These are phyloP conservation scores for Symbiodinium natans DNA, from an alignment of 73 alveolate species.

Conservation along the genomic window DNA sequence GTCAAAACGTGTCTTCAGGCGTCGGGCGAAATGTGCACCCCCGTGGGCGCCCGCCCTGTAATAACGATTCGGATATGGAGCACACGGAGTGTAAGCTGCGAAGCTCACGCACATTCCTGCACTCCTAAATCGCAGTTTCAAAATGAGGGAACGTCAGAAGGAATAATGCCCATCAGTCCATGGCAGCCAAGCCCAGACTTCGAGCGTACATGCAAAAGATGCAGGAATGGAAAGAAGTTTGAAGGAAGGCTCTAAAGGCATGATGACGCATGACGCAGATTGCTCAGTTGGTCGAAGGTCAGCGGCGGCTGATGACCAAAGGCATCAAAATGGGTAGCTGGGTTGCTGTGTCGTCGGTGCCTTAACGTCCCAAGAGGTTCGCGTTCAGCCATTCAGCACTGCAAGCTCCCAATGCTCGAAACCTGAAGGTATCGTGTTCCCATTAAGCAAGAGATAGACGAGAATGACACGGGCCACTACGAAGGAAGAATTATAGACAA, in stretches of 20 bases:
- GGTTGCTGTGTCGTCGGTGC: slow-evolving; percentile 40
- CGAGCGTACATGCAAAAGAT: too few species aligned
- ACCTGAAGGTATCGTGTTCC: slow-evolving; percentile 65
- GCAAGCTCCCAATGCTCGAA: neutral
- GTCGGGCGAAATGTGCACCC: neutral
- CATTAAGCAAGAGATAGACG: slow-evolving; percentile 88
- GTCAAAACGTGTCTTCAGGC: neutral
- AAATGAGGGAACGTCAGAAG: too few species aligned
- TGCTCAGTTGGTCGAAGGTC: neutral
- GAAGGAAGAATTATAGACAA: slow-evolving; percentile 75
- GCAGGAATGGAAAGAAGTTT: neutral
- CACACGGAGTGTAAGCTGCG: too few species aligned
- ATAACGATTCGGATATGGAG: too few species aligned
- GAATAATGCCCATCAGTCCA: too few species aligned
- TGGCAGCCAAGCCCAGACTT: too few species aligned
- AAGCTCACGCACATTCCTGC: too few species aligned
- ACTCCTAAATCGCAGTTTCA: too few species aligned
- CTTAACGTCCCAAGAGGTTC: too few species aligned
- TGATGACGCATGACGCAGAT: neutral
- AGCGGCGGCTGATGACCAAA: slow-evolving; percentile 88
- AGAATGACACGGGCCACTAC: slow-evolving; percentile 90
- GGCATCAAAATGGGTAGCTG: slow-evolving; percentile 90
- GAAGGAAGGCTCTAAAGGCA: too few species aligned
- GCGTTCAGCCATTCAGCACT: too few species aligned
- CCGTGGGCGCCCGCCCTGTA: neutral